phyloP scores from a whole-genome alignment of 257 asterid species.

The Eustoma russellianum region DNA sequence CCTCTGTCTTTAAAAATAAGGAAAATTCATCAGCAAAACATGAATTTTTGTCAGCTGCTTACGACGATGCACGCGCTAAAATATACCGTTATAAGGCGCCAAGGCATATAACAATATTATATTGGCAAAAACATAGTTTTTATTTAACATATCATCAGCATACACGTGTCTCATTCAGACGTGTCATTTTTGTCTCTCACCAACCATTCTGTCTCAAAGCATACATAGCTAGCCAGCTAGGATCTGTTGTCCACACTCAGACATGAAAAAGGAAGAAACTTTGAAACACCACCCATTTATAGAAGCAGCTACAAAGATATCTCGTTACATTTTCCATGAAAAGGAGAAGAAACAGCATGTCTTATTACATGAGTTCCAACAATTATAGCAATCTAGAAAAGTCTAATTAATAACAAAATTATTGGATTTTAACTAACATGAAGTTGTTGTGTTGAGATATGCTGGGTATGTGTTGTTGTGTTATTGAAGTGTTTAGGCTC shows the following conservation, averaged over 20 bases:
- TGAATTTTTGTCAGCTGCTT: conserved; percentile 11
- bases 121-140: conserved; percentile 6
- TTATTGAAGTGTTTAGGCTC: conserved; percentile 45
- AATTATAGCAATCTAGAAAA: not conserved
- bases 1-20: not conserved
- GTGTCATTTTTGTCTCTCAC: conserved; percentile 15
- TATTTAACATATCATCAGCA: conserved; percentile 1
- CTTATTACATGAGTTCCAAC: not conserved
- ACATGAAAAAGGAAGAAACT: no score
- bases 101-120: conserved; percentile 12
- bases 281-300: no score
- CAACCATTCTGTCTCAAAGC: not conserved
- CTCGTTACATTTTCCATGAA: no score
- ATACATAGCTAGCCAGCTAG: no score
- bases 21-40: not conserved
- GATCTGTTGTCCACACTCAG: no score
- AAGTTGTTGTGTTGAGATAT: no score
- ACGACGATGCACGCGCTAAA: conserved; percentile 24
- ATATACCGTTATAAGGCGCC: conserved; percentile 36
- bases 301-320: no score
- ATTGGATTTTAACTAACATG: conserved; percentile 23
- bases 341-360: no score
- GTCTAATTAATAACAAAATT: conserved; percentile 19
- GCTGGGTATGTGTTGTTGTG: no score
- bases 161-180: conserved; percentile 9